phyloP scores from a whole-genome alignment of 1,284 basidiomycete species.

The Leccinum pseudoinsigne region DNA sequence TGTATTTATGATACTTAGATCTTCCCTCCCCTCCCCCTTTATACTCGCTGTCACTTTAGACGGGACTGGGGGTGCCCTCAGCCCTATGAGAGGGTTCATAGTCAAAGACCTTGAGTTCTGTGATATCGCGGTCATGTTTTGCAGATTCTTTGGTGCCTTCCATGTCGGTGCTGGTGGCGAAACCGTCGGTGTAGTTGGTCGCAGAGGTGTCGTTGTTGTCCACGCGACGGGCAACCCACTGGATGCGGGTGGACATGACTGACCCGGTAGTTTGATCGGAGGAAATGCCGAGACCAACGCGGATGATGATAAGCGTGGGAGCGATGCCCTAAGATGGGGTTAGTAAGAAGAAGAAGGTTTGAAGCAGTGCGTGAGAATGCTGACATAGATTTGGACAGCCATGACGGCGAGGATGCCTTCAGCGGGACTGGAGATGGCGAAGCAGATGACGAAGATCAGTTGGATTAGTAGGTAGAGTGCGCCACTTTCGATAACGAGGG shows the following conservation, averaged over 20 bases:
- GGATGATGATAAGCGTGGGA: constrained; percentile 35
- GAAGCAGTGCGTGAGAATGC: constrained; percentile 1
- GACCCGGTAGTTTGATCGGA: constrained; percentile 24
- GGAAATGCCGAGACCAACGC: constrained; percentile 32
- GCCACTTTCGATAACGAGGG: constrained; percentile 42
- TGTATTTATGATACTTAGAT: neutral
- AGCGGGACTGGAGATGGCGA: constrained; percentile 36
- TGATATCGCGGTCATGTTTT: constrained; percentile 6
- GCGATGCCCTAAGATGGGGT: neutral
- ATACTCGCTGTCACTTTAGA: constrained; percentile 1
- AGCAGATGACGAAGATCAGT: constrained; percentile 41
- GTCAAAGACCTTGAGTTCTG: constrained; percentile 8
- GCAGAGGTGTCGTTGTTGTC: constrained; percentile 14
- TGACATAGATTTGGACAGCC: constrained; percentile 43
- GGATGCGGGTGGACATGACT: constrained; percentile 25
- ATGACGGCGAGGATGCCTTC: constrained; percentile 37
- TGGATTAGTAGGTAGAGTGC: constrained; percentile 41
- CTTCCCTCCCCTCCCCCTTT: neutral
- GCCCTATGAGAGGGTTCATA: neutral
- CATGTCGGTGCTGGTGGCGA: constrained; percentile 16
- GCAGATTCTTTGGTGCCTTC: constrained; percentile 20
- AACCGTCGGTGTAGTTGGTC: constrained; percentile 24
- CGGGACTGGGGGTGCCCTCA: neutral
- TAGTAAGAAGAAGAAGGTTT: neutral
- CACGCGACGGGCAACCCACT: constrained; percentile 18